Percentiles rank a stretch among this genome's conserved stretches.
These are phyloP conservation scores for Ophiosphaerella herpotricha DNA, from an alignment of 2,329 filamentous ascomycete genomes.

Conservation along the genomic window DNA sequence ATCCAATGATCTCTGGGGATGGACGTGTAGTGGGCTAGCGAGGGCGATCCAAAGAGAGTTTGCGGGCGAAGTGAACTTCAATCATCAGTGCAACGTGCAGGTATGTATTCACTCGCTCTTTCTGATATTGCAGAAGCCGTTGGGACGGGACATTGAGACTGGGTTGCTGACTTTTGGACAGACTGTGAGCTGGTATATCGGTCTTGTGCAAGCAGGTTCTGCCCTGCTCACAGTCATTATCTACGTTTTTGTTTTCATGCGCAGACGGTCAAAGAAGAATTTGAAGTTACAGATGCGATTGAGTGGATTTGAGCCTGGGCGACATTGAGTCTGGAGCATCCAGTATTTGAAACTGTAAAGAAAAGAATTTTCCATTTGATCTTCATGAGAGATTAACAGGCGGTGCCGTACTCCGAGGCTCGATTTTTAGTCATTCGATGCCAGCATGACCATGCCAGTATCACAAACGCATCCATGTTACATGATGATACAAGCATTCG, in stretches of 20 bases:
- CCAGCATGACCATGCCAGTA: too few relatives aligned
- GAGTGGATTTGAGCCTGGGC: constrained; percentile 4
- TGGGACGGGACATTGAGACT: background rate
- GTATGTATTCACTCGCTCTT: constrained; percentile 15
- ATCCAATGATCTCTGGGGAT: constrained; percentile 49
- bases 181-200: constrained; percentile 43
- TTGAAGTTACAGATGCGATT: constrained; percentile 8
- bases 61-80: constrained; percentile 41
- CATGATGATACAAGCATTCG: too few relatives aligned
- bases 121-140: too few relatives aligned
- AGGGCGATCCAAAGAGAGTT: constrained; percentile 46
- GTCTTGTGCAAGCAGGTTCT: constrained; percentile 39
- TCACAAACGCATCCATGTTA: too few relatives aligned
- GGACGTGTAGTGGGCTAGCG: constrained; percentile 45
- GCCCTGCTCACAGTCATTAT: constrained; percentile 37
- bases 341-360: background rate
- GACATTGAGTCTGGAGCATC: background rate
- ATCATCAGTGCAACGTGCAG: constrained; percentile 44
- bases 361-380: background rate
- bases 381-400: too few relatives aligned
- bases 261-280: constrained; percentile 38
- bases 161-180: constrained; percentile 15
- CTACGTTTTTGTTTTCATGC: constrained; percentile 33
- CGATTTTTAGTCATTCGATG: too few relatives aligned
- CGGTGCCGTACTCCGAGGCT: too few relatives aligned